phyloP scores from a whole-genome alignment of 305 asterid species.

The Solanum aculeatissimum region DNA sequence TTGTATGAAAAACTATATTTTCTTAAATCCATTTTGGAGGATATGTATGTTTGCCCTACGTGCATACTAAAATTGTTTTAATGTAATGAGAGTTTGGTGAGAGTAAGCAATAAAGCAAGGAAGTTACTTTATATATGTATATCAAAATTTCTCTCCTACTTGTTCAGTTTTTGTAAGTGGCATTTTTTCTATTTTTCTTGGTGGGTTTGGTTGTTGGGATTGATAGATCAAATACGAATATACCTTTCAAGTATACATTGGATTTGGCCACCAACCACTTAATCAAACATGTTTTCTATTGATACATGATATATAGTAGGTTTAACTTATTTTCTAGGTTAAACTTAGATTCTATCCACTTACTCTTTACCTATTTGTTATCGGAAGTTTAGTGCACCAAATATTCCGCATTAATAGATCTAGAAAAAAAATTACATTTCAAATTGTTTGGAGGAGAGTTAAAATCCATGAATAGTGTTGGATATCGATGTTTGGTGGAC shows the following conservation, averaged over 20 bases:
- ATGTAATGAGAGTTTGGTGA: slow-evolving; percentile 7
- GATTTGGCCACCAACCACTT: background rate
- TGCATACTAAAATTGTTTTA: background rate
- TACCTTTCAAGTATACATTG: background rate
- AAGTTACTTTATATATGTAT: background rate
- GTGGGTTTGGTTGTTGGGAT: background rate
- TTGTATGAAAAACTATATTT: background rate
- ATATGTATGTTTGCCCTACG: background rate
- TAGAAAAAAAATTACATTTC: too few relatives aligned
- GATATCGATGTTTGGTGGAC: too few relatives aligned
- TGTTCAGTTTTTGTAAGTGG: background rate
- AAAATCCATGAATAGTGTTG: too few relatives aligned
- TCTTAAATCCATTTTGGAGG: background rate
- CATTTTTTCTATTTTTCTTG: background rate
- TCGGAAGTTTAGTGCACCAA: background rate
- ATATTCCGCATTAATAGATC: too few relatives aligned
- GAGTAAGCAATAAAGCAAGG: slow-evolving; percentile 9
- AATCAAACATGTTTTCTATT: background rate
- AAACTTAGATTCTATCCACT: background rate
- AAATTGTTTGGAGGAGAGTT: too few relatives aligned
- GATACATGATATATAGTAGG: background rate
- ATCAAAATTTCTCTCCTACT: background rate
- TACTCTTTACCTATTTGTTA: background rate
- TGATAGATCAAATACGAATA: background rate
- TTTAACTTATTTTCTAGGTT: background rate